Conservation (phyloP, 441 rosid species). For the Gossypium trilobum region DNA sequence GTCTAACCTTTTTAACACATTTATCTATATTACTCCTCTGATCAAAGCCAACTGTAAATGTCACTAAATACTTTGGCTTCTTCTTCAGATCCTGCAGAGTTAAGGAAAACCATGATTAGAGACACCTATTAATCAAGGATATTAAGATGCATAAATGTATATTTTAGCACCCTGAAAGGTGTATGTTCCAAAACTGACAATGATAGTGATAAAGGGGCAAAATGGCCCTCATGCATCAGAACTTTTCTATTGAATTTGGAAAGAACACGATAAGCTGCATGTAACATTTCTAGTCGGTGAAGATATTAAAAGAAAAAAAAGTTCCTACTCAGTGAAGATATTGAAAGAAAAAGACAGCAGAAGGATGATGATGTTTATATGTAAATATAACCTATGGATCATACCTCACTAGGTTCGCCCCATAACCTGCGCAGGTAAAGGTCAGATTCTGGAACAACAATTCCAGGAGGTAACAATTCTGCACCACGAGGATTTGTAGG, state of each 20-base stretch:
- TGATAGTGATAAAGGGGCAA: background rate
- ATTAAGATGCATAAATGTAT: conserved; percentile 2
- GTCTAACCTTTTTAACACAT: conserved; percentile 55
- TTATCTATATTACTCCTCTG: conserved; percentile 46
- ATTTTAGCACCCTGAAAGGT: background rate
- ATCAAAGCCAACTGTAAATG: conserved; percentile 58
- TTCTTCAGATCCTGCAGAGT: conserved; percentile 55
- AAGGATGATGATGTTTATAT: background rate
- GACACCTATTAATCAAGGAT: background rate
- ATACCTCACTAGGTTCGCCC: conserved; percentile 94
- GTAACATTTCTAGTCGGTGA: background rate
- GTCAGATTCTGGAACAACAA: conserved; percentile 67
- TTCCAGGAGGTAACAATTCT: conserved; percentile 76
- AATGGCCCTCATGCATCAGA: background rate
- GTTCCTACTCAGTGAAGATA: background rate
- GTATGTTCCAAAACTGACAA: background rate
- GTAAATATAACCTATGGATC: background rate
- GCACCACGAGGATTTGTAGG: conserved; percentile 87
- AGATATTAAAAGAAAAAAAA: background rate
- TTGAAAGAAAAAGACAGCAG: background rate
- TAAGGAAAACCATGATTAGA: background rate
- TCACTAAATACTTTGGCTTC: conserved; percentile 53
- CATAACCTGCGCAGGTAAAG: conserved; percentile 75
- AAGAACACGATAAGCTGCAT: background rate
- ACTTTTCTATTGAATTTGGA: background rate